These are phyloP conservation scores for Buxus sempervirens DNA, from an alignment of 164 flowering plant species.

Conservation along the genomic window DNA sequence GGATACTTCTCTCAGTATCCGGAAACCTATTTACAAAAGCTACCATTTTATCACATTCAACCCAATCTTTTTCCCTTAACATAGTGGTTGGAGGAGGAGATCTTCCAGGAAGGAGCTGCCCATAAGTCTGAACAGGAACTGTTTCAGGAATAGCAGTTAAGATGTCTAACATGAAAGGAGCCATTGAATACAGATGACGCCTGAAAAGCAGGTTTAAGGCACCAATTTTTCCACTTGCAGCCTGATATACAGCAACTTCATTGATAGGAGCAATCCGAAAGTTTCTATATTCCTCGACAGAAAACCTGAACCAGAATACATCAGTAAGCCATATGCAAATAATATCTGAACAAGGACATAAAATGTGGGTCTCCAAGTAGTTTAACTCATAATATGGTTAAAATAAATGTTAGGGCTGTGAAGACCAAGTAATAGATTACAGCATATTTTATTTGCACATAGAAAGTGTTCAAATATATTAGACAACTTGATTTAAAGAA, in stretches of 20 bases:
- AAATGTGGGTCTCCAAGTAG: not conserved
- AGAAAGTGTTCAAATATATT: too few species aligned
- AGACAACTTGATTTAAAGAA: too few species aligned
- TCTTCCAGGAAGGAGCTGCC: constrained; percentile 91
- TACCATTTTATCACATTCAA: constrained; percentile 75
- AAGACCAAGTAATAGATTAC: too few species aligned
- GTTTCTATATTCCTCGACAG: constrained; percentile 69
- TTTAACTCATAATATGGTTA: too few species aligned
- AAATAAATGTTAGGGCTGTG: too few species aligned
- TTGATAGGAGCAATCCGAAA: constrained; percentile 64
- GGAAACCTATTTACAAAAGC: constrained; percentile 35
- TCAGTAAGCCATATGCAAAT: constrained; percentile 22
- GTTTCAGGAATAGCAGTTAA: constrained; percentile 94
- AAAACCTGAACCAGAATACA: constrained; percentile 69
- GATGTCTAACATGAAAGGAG: constrained; percentile 62
- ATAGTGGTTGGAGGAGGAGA: constrained; percentile 61
- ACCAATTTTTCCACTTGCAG: constrained; percentile 94
- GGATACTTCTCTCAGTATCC: constrained; percentile 28
- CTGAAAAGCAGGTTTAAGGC: constrained; percentile 91
- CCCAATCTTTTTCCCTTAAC: constrained; percentile 91
- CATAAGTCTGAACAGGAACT: constrained; percentile 73
- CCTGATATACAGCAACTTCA: constrained; percentile 69
- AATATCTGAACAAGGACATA: not conserved
- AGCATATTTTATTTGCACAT: too few species aligned
- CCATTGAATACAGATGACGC: constrained; percentile 90